Evolutionary conservation across 2,329 filamentous ascomycete genomes (phyloP).

Genomic region (Alternaria sp.): DNA sequence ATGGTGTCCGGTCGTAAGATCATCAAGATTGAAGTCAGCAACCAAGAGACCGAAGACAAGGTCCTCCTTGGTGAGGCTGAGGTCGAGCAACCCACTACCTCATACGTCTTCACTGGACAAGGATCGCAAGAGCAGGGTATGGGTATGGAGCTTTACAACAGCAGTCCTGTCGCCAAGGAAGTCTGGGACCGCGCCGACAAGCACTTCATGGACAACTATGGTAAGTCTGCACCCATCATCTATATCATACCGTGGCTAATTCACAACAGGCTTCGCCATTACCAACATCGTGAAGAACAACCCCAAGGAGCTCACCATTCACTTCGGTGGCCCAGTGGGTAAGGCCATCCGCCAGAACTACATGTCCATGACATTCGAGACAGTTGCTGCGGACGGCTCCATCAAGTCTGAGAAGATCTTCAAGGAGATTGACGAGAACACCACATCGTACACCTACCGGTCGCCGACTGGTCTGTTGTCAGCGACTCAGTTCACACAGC

Average conservation of each 20-base stretch:
- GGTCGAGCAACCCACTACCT: constrained; percentile 94
- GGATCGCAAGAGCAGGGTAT: constrained; percentile 99
- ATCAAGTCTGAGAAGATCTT: constrained; percentile 99
- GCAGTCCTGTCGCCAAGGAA: constrained; percentile 91
- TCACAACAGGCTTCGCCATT: constrained; percentile 80
- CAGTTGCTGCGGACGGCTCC: constrained; percentile 86
- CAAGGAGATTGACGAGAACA: constrained; percentile 93
- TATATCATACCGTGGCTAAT: constrained; percentile 21
- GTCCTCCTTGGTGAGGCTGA: constrained; percentile 94
- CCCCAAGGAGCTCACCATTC: constrained; percentile 96
- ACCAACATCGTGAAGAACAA: constrained; percentile 99
- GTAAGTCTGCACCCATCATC: constrained; percentile 55
- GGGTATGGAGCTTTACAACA: constrained; percentile 98
- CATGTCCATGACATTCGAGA: constrained; percentile 99
- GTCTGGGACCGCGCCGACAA: constrained; percentile 93
- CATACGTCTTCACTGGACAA: constrained; percentile 98
- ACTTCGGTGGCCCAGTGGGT: constrained; percentile 95
- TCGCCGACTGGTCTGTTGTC: constrained; percentile 94
- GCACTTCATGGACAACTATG: constrained; percentile 98
- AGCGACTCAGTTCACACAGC: constrained; percentile 98
- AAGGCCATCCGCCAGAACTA: constrained; percentile 99
- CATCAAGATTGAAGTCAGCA: constrained; percentile 96
- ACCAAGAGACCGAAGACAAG: constrained; percentile 95
- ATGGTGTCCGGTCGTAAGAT: constrained; percentile 99
- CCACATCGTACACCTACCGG: constrained; percentile 94